A percentile compares a stretch with the other conserved stretches of the same genome.
These are phyloP conservation scores for Neoboletus brunneissimus DNA, from an alignment of 768 basidiomycete species.

Conservation along the genomic window DNA sequence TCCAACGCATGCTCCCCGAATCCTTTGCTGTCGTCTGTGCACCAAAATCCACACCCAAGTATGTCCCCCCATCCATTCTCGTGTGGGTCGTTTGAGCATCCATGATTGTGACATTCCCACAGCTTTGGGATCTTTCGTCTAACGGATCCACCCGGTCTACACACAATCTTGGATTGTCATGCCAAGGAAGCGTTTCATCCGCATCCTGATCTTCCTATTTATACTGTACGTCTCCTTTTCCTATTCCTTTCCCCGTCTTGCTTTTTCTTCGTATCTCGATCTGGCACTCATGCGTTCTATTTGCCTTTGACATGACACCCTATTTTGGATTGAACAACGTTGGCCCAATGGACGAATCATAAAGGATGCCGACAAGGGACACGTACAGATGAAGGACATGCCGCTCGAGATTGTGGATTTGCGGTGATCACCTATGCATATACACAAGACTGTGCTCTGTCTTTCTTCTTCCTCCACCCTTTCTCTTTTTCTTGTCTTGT, in stretches of 20 bases:
- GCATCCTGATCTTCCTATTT: constrained; percentile 80
- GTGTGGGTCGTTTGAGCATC: not conserved
- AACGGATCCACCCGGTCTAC: constrained; percentile 82
- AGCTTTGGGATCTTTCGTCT: constrained; percentile 86
- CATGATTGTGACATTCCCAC: not conserved
- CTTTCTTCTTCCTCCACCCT: no score
- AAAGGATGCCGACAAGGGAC: constrained; percentile 82
- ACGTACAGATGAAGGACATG: constrained; percentile 74
- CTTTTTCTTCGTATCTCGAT: not conserved
- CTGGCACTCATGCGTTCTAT: not conserved
- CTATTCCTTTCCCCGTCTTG: not conserved
- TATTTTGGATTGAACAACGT: not conserved
- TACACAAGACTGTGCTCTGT: not conserved
- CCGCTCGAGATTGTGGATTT: constrained; percentile 83
- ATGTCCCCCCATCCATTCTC: constrained; percentile 24
- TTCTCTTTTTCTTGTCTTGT: not conserved
- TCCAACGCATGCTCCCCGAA: constrained; percentile 87
- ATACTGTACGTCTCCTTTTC: constrained; percentile 58
- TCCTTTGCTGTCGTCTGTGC: constrained; percentile 93
- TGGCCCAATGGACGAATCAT: not conserved
- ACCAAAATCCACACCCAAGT: constrained; percentile 75
- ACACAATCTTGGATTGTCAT: constrained; percentile 64
- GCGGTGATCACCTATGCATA: constrained; percentile 35
- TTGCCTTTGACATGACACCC: not conserved
- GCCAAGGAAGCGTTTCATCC: constrained; percentile 82